These are phyloP conservation scores for Penicillium manginii DNA, from an alignment of 495 filamentous ascomycete species.

Conservation along the genomic window DNA sequence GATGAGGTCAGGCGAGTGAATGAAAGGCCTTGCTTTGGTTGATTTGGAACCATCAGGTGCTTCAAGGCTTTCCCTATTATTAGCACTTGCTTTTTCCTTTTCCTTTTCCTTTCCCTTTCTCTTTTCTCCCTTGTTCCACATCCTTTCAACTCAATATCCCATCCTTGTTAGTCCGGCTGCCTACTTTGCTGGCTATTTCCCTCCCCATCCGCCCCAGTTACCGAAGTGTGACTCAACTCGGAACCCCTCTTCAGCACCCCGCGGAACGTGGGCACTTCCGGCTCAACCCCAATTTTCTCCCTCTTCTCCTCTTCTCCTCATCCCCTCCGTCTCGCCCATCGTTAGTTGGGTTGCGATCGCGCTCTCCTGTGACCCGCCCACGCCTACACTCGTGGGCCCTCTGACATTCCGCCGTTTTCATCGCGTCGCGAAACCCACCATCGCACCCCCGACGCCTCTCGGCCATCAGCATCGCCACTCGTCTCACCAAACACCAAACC, in stretches of 20 bases:
- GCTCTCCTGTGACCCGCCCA: not conserved
- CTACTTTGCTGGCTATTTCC: not conserved
- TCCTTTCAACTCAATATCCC: not conserved
- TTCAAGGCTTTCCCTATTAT: not conserved
- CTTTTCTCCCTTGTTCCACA: not conserved
- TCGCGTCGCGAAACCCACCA: slow-evolving; percentile 22
- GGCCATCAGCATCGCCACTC: not conserved
- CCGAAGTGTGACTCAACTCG: slow-evolving; percentile 27
- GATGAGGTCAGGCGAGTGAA: slow-evolving; percentile 8
- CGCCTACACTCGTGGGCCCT: not conserved
- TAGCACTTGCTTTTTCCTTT: not conserved
- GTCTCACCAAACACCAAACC: not conserved
- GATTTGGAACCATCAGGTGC: not conserved
- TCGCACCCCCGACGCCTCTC: not conserved
- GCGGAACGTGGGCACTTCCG: slow-evolving; percentile 26
- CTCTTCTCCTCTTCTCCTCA: slow-evolving; percentile 18
- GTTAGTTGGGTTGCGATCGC: slow-evolving; percentile 1
- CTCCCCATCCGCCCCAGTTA: not conserved
- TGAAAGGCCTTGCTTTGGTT: not conserved
- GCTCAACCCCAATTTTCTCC: slow-evolving; percentile 6
- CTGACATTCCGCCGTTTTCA: slow-evolving; percentile 24
- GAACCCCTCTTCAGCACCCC: slow-evolving; percentile 26
- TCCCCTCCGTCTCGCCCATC: not conserved
- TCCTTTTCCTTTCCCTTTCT: not conserved
- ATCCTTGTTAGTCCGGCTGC: slow-evolving; percentile 7